A percentile compares a stretch with the other conserved stretches of the same genome.
These are phyloP conservation scores for Cutaneotrichosporon curvatum DNA, from an alignment of 1,284 basidiomycete species.

Conservation along the genomic window DNA sequence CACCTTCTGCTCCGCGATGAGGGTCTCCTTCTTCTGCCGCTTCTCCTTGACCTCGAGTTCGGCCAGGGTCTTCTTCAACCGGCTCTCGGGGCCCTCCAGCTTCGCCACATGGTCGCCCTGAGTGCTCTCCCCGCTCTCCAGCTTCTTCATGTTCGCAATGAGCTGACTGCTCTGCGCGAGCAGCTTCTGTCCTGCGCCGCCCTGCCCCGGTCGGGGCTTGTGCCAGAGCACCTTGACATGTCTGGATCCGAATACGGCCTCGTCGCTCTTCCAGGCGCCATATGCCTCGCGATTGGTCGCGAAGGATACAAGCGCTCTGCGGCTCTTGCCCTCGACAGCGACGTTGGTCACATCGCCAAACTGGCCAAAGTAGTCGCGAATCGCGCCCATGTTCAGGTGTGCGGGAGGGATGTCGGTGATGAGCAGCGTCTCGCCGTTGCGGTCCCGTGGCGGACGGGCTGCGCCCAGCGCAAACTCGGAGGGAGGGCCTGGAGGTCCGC, in stretches of 20 bases:
- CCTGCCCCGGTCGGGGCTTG: conserved; percentile 78
- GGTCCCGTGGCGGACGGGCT: conserved; percentile 41
- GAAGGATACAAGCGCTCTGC: conserved; percentile 78
- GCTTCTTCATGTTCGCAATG: conserved; percentile 55
- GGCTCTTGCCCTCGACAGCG: conserved; percentile 69
- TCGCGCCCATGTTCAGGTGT: conserved; percentile 65
- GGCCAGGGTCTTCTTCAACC: conserved; percentile 31
- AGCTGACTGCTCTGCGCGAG: conserved; percentile 68
- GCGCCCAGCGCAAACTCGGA: conserved; percentile 13
- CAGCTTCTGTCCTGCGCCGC: conserved; percentile 62
- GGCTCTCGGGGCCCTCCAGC: conserved; percentile 31
- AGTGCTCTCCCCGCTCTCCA: conserved; percentile 25
- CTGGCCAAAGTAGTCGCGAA: conserved; percentile 83
- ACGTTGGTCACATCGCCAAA: conserved; percentile 92
- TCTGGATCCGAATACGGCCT: conserved; percentile 85
- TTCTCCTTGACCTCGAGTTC: conserved; percentile 52
- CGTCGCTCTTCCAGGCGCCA: conserved; percentile 82
- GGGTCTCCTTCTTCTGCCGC: conserved; percentile 68
- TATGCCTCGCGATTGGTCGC: conserved; percentile 76
- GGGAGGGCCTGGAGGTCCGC: conserved; percentile 1
- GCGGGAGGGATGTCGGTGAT: conserved; percentile 89
- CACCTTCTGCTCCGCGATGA: conserved; percentile 83
- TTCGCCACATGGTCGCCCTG: conserved; percentile 28
- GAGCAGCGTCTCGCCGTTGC: conserved; percentile 76
- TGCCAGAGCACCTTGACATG: conserved; percentile 96